Conservation (phyloP, 2,329 filamentous ascomycete species). For the Onygenales sp. region DNA sequence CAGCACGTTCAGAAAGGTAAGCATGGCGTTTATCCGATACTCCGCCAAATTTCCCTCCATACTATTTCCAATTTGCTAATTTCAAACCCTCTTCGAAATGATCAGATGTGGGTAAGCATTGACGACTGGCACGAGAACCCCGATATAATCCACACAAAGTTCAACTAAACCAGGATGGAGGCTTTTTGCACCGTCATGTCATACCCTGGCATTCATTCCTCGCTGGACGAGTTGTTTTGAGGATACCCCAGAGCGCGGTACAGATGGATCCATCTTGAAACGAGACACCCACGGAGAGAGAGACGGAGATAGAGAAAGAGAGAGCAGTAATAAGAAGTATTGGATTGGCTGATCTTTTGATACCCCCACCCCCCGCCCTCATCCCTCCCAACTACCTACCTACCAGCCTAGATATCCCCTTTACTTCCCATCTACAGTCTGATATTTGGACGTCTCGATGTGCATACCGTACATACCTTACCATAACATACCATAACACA, state of each 20-base stretch:
- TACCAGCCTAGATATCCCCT: not conserved
- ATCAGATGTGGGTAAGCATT: slow-evolving; percentile 97
- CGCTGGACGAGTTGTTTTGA: slow-evolving; percentile 2
- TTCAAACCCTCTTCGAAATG: not conserved
- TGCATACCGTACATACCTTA: not conserved
- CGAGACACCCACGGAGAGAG: slow-evolving; percentile 1
- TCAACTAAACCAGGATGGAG: slow-evolving; percentile 50
- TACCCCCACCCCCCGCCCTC: not conserved
- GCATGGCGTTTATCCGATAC: slow-evolving; percentile 14
- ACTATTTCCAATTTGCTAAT: not conserved
- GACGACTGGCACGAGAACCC: slow-evolving; percentile 99
- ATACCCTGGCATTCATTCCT: not conserved
- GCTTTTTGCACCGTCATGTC: not conserved
- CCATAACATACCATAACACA: no score
- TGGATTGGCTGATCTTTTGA: not conserved
- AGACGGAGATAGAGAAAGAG: not conserved
- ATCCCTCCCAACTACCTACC: no score
- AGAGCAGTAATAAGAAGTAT: slow-evolving; percentile 1
- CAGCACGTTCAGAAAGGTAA: slow-evolving; percentile 96
- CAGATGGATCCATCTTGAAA: not conserved
- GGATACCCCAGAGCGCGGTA: not conserved
- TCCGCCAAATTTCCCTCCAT: not conserved
- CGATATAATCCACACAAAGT: slow-evolving; percentile 97
- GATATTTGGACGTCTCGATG: not conserved
- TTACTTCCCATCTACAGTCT: not conserved